Evolutionary conservation across 1,284 basidiomycete species (phyloP).

Genomic region (Volvariella volvacea): DNA sequence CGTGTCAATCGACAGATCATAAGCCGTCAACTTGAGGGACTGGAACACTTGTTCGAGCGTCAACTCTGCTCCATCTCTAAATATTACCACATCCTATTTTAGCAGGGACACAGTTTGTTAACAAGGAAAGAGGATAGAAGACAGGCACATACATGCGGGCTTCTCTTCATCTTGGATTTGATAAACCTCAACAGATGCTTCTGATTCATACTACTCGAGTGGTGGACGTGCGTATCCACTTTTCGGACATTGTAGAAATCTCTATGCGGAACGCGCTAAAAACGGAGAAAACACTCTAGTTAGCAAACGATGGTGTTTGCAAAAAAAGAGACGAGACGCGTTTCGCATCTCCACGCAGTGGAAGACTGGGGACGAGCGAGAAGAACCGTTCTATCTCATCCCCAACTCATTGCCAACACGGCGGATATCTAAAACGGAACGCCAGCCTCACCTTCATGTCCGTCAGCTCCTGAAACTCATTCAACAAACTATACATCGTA

Average conservation of each 20-base stretch:
- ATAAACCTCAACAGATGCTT: slow-evolving; percentile 99
- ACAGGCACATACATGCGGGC: slow-evolving; percentile 49
- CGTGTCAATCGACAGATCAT: slow-evolving; percentile 98
- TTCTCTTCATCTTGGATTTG: slow-evolving; percentile 92
- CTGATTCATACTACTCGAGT: slow-evolving; percentile 99
- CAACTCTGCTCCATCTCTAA: slow-evolving; percentile 86
- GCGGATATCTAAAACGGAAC: no score
- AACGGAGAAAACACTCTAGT: not conserved
- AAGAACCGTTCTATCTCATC: no score
- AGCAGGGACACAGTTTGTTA: not conserved
- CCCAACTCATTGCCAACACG: no score
- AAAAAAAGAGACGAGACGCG: no score
- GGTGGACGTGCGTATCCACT: slow-evolving; percentile 98
- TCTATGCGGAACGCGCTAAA: slow-evolving; percentile 34
- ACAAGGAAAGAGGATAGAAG: not conserved
- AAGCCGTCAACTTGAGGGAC: slow-evolving; percentile 91
- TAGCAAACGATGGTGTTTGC: no score
- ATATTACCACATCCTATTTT: slow-evolving; percentile 87
- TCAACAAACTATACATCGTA: slow-evolving; percentile 88
- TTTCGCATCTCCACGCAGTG: no score
- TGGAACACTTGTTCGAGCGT: slow-evolving; percentile 94
- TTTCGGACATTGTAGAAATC: slow-evolving; percentile 99
- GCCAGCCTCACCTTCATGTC: slow-evolving; percentile 82
- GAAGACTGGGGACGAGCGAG: no score
- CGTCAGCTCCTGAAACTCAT: slow-evolving; percentile 91